Evolutionary conservation across 768 basidiomycete species (phyloP).

Genomic region (Kwoniella sp.): DNA sequence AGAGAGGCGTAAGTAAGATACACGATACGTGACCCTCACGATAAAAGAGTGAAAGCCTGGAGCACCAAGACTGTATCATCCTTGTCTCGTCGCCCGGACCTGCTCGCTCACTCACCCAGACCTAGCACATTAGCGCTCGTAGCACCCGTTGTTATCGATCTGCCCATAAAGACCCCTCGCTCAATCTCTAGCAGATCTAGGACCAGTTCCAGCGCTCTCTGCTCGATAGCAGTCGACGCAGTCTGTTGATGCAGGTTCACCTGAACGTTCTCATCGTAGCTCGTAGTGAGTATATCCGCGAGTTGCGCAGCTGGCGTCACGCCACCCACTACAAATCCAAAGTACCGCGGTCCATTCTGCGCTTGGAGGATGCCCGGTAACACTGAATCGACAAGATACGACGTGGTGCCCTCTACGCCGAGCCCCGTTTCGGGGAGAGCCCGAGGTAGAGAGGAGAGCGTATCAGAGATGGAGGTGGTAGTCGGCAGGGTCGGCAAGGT

Average conservation of each 20-base stretch:
- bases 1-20: too few species aligned
- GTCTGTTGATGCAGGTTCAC: constrained; percentile 40
- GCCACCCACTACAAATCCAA: constrained; percentile 55
- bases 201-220: constrained; percentile 50
- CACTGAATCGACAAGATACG: constrained; percentile 50
- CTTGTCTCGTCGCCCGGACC: neutral
- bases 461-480: constrained; percentile 6
- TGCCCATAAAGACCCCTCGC: constrained; percentile 49
- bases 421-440: constrained; percentile 52
- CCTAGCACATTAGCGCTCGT: constrained; percentile 60
- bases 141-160: constrained; percentile 59
- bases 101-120: constrained; percentile 52
- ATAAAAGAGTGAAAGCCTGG: too few species aligned
- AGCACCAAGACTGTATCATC: neutral
- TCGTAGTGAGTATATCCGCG: constrained; percentile 57
- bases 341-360: constrained; percentile 57
- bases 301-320: constrained; percentile 56
- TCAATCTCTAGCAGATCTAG: constrained; percentile 48
- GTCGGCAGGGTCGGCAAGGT: constrained; percentile 27
- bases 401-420: constrained; percentile 48
- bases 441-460: constrained; percentile 43
- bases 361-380: constrained; percentile 54
- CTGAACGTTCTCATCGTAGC: constrained; percentile 58
- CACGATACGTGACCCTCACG: too few species aligned
- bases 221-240: constrained; percentile 51